Conservation (phyloP, 768 basidiomycete genomes). For the Termitomyces sp. region DNA sequence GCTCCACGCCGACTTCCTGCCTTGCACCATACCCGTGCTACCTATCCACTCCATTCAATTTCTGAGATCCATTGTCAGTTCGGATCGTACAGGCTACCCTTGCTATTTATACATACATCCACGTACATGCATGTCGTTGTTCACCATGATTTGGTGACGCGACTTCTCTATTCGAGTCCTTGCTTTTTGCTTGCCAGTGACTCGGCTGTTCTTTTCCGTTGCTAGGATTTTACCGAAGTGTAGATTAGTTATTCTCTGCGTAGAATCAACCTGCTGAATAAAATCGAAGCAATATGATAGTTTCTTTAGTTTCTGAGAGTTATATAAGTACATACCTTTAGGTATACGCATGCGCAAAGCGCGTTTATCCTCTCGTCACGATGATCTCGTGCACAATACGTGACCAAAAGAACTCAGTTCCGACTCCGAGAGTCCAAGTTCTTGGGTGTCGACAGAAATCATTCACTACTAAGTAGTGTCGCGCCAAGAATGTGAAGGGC, state of each 20-base stretch:
- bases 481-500: background rate
- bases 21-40: background rate
- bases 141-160: background rate
- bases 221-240: background rate
- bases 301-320: too few relatives aligned
- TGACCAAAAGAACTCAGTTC: background rate
- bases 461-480: too few relatives aligned
- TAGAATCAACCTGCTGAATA: background rate
- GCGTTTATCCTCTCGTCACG: background rate
- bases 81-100: constrained; percentile 12
- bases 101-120: constrained; percentile 1
- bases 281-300: background rate
- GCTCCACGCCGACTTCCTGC: constrained; percentile 11
- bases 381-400: background rate
- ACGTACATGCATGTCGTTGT: background rate
- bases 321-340: background rate
- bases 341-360: too few relatives aligned
- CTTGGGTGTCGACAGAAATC: too few relatives aligned
- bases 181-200: constrained; percentile 6
- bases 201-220: background rate
- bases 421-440: too few relatives aligned
- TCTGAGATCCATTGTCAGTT: constrained; percentile 7
- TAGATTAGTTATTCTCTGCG: background rate
- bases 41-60: constrained; percentile 2
- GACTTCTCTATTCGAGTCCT: constrained; percentile 1